Evolutionary conservation across 148 eudicot species (phyloP).

Genomic region (Rhododendron mucronatum): DNA sequence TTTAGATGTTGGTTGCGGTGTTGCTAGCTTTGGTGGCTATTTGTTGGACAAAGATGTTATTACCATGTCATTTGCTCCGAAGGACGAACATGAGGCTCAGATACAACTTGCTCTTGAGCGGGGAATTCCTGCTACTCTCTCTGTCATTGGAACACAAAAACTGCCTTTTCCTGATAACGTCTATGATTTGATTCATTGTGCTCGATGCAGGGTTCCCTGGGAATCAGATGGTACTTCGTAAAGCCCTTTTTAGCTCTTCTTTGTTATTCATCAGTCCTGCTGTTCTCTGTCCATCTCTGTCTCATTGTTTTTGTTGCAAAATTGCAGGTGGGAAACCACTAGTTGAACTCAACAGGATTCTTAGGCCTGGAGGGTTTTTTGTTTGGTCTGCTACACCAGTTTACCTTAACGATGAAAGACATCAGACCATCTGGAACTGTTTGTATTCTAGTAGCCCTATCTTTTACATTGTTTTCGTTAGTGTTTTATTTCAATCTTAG

Average conservation of each 20-base stretch:
- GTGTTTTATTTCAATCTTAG: neutral
- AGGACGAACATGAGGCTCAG: slow-evolving; percentile 98
- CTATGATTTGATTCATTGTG: slow-evolving; percentile 91
- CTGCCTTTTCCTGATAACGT: slow-evolving; percentile 84
- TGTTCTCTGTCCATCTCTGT: neutral
- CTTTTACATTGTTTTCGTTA: neutral
- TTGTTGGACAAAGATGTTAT: slow-evolving; percentile 85
- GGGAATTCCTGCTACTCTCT: slow-evolving; percentile 91
- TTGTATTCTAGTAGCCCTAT: slow-evolving; percentile 19
- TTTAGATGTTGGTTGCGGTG: slow-evolving; percentile 98
- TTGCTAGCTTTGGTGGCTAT: slow-evolving; percentile 98
- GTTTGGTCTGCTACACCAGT: slow-evolving; percentile 99
- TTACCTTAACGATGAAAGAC: slow-evolving; percentile 60
- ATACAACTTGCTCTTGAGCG: slow-evolving; percentile 98
- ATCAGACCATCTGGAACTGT: slow-evolving; percentile 70
- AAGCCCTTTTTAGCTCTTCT: neutral
- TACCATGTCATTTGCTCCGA: slow-evolving; percentile 96
- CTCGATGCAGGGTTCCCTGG: slow-evolving; percentile 99
- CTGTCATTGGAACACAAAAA: slow-evolving; percentile 93
- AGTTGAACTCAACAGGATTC: slow-evolving; percentile 83
- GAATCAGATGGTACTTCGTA: slow-evolving; percentile 68
- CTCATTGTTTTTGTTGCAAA: slow-evolving; percentile 7
- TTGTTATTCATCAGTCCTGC: neutral
- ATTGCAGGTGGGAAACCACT: slow-evolving; percentile 83
- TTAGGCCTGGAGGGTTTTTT: slow-evolving; percentile 91